phyloP scores from a whole-genome alignment of 345 rosid genomes.

The Garcia nutans region DNA sequence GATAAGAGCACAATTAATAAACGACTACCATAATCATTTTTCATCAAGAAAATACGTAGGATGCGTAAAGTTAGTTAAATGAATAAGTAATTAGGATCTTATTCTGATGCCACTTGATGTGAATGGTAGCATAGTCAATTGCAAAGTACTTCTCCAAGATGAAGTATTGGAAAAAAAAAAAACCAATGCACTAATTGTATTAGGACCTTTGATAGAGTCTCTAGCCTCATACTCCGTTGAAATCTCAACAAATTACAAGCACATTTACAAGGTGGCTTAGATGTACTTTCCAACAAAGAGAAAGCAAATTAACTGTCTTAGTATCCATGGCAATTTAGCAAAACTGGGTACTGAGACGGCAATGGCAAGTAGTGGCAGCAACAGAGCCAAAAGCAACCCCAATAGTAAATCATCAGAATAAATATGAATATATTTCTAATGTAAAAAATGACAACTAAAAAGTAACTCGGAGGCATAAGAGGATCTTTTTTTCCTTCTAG shows the following conservation, averaged over 20 bases:
- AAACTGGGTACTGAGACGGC: neutral
- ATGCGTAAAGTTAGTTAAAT: neutral
- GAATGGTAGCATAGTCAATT: neutral
- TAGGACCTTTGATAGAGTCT: neutral
- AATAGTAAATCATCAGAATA: too few species aligned
- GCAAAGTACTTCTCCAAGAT: neutral
- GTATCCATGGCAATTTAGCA: neutral
- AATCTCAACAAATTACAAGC: neutral
- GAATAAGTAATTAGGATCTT: neutral
- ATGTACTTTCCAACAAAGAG: neutral
- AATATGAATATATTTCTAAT: neutral
- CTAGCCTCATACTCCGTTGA: neutral
- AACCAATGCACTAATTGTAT: neutral
- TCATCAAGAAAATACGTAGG: neutral
- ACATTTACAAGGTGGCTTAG: neutral
- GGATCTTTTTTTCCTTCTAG: neutral
- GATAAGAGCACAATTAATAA: constrained; percentile 28
- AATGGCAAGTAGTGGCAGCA: neutral
- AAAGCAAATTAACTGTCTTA: neutral
- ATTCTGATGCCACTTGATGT: neutral
- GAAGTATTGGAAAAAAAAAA: neutral
- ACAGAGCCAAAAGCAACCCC: neutral
- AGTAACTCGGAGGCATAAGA: neutral
- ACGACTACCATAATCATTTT: neutral
- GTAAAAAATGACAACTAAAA: neutral